These are phyloP conservation scores for Leucocoprinus gongylophorus DNA, from an alignment of 1,284 basidiomycete species.

Conservation along the genomic window DNA sequence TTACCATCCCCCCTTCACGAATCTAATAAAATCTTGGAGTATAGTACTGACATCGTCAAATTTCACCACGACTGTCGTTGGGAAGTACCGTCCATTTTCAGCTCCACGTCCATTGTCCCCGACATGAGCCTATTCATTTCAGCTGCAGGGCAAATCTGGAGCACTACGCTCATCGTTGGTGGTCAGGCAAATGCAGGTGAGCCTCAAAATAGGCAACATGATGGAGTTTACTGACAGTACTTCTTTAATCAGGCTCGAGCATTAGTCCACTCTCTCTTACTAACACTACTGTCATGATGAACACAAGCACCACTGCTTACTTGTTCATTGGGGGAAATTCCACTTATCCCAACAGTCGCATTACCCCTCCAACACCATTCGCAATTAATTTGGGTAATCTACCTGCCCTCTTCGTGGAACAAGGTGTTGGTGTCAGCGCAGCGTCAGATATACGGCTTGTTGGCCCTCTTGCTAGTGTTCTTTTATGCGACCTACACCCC, in stretches of 20 bases:
- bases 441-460: neutral
- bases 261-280: too few species aligned
- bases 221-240: too few species aligned
- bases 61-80: constrained; percentile 9
- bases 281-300: neutral
- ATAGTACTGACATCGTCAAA: constrained; percentile 7
- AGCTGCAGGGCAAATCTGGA: constrained; percentile 2
- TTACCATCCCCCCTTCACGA: neutral
- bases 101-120: neutral
- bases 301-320: neutral
- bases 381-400: neutral
- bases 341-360: neutral
- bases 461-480: neutral
- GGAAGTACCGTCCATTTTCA: constrained; percentile 3
- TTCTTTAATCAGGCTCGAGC: too few species aligned
- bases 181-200: neutral
- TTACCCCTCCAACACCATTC: neutral
- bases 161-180: neutral
- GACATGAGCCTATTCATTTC: neutral
- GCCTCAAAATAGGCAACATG: too few species aligned
- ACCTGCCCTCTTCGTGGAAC: neutral
- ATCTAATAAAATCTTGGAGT: constrained; percentile 3
- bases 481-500: neutral
- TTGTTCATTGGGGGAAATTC: constrained; percentile 9
- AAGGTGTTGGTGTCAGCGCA: neutral